Conservation (phyloP, 306 rosid genomes). For the Mimosa bimucronata region DNA sequence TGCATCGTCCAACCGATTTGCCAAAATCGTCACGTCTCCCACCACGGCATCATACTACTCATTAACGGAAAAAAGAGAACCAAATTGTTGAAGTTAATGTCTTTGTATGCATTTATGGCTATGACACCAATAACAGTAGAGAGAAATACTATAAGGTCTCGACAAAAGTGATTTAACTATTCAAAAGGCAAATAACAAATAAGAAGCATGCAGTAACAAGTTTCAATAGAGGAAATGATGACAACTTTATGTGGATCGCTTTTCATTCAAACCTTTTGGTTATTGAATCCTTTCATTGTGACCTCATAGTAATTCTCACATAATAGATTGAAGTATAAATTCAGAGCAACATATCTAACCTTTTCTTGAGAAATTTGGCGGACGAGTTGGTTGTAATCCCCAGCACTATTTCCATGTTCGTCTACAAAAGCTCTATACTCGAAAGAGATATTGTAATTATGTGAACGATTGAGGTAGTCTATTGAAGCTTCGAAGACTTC, state of each 20-base stretch:
- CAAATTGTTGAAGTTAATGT: neutral
- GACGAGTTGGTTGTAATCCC: neutral
- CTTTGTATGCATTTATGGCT: neutral
- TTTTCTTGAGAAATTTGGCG: neutral
- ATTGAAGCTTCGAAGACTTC: slow-evolving; percentile 10
- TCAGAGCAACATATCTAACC: slow-evolving; percentile 7
- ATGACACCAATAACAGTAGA: neutral
- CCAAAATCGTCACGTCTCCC: slow-evolving; percentile 20
- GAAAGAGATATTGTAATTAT: neutral
- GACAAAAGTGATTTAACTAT: too few species aligned
- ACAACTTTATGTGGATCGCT: neutral
- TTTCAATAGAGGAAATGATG: too few species aligned
- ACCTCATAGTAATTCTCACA: too few species aligned
- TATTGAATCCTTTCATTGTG: too few species aligned
- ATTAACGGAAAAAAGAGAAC: neutral
- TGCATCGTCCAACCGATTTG: neutral
- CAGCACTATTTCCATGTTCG: neutral
- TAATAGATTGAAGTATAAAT: too few species aligned
- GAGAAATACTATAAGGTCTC: too few species aligned
- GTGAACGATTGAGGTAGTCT: neutral
- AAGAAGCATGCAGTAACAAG: too few species aligned
- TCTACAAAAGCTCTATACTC: slow-evolving; percentile 16
- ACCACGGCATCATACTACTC: neutral
- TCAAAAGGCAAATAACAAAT: too few species aligned
- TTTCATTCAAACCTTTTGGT: too few species aligned